A percentile compares a stretch with the other conserved stretches of the same genome.
phyloP scores from a whole-genome alignment of 106 monocot genomes.

The Allium fistulosum region DNA sequence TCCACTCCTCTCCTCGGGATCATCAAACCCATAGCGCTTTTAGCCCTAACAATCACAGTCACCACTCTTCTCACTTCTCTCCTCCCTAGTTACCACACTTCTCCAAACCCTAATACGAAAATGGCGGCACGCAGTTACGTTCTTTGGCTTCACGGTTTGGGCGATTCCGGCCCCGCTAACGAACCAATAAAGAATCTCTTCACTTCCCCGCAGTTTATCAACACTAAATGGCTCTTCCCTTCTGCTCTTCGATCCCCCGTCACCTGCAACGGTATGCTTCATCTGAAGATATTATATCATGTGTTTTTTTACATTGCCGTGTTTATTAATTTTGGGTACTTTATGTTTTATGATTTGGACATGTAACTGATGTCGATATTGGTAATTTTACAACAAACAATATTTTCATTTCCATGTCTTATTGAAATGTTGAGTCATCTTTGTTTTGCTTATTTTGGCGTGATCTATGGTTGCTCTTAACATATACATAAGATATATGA shows the following conservation, averaged over 20 bases:
- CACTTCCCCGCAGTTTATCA: constrained; percentile 49
- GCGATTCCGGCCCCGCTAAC: constrained; percentile 74
- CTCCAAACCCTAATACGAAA: not conserved
- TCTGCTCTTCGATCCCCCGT: constrained; percentile 59
- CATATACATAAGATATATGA: too few relatives aligned
- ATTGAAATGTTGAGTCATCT: too few relatives aligned
- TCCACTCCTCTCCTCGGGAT: not conserved
- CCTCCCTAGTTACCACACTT: not conserved
- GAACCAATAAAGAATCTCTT: constrained; percentile 60
- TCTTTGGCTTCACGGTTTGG: constrained; percentile 78
- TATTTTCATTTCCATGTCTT: too few relatives aligned
- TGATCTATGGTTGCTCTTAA: too few relatives aligned
- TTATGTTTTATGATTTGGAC: too few relatives aligned
- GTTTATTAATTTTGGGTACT: too few relatives aligned
- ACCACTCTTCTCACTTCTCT: constrained; percentile 7
- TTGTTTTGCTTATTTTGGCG: too few relatives aligned
- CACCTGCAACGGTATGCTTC: constrained; percentile 63
- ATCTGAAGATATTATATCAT: too few relatives aligned
- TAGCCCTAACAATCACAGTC: constrained; percentile 13
- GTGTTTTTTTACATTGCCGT: not conserved
- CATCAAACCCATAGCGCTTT: constrained; percentile 9
- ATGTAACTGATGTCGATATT: too few relatives aligned
- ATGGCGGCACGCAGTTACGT: constrained; percentile 39
- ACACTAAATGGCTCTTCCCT: constrained; percentile 67
- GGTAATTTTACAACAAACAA: too few relatives aligned